These are phyloP conservation scores for Isabelozyma gotoi DNA, from an alignment of 805 yeast genomes.

Conservation along the genomic window DNA sequence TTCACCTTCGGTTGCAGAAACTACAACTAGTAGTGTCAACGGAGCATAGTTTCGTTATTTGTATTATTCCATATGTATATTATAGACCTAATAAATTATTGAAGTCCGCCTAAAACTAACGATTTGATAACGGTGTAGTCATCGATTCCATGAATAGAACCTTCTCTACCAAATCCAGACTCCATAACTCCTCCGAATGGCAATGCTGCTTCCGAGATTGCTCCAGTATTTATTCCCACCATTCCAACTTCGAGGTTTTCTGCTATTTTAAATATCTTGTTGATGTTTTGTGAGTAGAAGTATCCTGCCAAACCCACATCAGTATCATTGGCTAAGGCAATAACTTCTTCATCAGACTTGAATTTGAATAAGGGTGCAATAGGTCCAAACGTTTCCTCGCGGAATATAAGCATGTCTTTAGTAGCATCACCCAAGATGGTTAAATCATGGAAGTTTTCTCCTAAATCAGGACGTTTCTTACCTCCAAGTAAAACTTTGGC, in stretches of 20 bases:
- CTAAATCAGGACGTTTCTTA: constrained; percentile 48
- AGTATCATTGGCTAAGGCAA: constrained; percentile 61
- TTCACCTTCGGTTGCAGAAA: neutral
- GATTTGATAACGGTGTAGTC: constrained; percentile 63
- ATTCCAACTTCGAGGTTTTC: constrained; percentile 74
- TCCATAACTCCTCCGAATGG: constrained; percentile 66
- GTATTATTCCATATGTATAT: neutral
- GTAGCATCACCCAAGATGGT: constrained; percentile 66
- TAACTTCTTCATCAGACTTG: constrained; percentile 60
- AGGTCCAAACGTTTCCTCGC: constrained; percentile 85
- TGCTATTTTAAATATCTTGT: constrained; percentile 57
- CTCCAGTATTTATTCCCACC: constrained; percentile 80
- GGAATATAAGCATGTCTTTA: constrained; percentile 51
- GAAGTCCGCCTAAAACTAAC: constrained; percentile 47
- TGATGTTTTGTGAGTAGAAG: constrained; percentile 58
- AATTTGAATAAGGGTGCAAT: constrained; percentile 70
- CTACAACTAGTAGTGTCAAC: too few species aligned
- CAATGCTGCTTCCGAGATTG: constrained; percentile 60
- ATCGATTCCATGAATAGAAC: constrained; percentile 60
- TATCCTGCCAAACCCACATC: constrained; percentile 80
- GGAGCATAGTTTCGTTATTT: too few species aligned
- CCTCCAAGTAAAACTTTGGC: constrained; percentile 71
- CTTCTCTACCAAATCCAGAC: constrained; percentile 73
- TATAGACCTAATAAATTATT: neutral
- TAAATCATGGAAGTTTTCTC: constrained; percentile 64